These are phyloP conservation scores for Roridomyces roridus DNA, from an alignment of 768 basidiomycete species.

Conservation along the genomic window DNA sequence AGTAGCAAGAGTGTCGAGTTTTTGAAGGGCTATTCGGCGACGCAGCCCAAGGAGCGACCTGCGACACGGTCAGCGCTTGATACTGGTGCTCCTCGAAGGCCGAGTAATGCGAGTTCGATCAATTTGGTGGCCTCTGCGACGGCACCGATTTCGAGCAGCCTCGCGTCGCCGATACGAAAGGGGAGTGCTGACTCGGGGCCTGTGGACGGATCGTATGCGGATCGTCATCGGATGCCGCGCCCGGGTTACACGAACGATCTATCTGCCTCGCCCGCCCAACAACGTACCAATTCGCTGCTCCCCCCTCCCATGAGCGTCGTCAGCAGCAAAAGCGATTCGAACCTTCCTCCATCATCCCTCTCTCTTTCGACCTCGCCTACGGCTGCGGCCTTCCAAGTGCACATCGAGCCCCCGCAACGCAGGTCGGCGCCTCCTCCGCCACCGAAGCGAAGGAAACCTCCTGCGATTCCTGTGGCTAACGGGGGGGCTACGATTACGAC, in stretches of 20 bases:
- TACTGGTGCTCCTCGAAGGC: conserved; percentile 37
- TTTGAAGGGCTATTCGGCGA: conserved; percentile 40
- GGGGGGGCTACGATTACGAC: conserved; percentile 65
- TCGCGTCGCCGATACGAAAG: conserved; percentile 27
- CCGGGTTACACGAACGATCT: background rate
- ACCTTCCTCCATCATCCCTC: background rate
- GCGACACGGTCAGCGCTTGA: conserved; percentile 39
- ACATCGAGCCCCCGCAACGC: conserved; percentile 36
- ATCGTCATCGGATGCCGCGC: conserved; percentile 20
- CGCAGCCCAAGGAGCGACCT: conserved; percentile 23
- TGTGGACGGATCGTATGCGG: conserved; percentile 25
- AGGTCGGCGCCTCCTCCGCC: conserved; percentile 72
- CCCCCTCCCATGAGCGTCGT: background rate
- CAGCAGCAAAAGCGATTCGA: conserved; percentile 1
- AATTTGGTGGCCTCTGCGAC: conserved; percentile 35
- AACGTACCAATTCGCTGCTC: background rate
- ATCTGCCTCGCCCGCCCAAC: background rate
- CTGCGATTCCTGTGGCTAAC: conserved; percentile 65
- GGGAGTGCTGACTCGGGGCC: conserved; percentile 32
- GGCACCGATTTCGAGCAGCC: conserved; percentile 1
- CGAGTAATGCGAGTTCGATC: conserved; percentile 47
- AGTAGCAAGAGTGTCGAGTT: conserved; percentile 72
- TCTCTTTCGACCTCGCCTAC: background rate
- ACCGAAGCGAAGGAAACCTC: conserved; percentile 71
- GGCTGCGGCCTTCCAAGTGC: conserved; percentile 12